phyloP scores from a whole-genome alignment of 345 rosid genomes.

The Barbarea vulgaris region DNA sequence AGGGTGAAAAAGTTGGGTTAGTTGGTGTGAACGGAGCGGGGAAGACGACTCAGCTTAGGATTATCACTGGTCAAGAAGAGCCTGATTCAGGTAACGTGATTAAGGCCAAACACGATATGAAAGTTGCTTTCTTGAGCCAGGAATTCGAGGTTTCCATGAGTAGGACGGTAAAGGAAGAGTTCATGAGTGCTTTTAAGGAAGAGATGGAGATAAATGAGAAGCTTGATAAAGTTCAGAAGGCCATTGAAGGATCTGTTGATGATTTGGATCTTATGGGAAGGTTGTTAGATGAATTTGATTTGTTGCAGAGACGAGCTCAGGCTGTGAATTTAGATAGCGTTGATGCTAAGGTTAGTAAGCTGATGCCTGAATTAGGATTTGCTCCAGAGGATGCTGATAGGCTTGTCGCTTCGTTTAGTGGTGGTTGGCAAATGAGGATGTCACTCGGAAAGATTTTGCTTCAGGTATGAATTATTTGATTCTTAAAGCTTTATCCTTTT shows the following conservation, averaged over 20 bases:
- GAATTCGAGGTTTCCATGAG: constrained; percentile 91
- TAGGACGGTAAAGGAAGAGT: constrained; percentile 92
- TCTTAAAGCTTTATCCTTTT: neutral
- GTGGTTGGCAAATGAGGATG: constrained; percentile 99
- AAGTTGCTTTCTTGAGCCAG: constrained; percentile 77
- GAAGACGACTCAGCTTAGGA: constrained; percentile 91
- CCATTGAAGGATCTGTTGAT: constrained; percentile 72
- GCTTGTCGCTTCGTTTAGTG: constrained; percentile 89
- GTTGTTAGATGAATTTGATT: constrained; percentile 91
- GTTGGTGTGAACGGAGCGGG: constrained; percentile 98
- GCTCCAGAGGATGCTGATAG: constrained; percentile 80
- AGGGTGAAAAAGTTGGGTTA: constrained; percentile 85
- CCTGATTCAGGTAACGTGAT: constrained; percentile 90
- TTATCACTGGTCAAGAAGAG: constrained; percentile 80
- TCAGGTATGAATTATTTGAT: constrained; percentile 58
- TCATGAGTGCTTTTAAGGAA: constrained; percentile 80
- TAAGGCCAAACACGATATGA: constrained; percentile 74
- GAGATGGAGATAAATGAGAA: constrained; percentile 75
- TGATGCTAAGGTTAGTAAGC: constrained; percentile 82
- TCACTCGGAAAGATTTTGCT: constrained; percentile 94
- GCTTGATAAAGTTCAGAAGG: constrained; percentile 86
- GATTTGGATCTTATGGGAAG: constrained; percentile 96
- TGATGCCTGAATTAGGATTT: constrained; percentile 96
- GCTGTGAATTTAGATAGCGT: constrained; percentile 67
- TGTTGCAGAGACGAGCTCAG: constrained; percentile 82